Evolutionary conservation across 1,284 basidiomycete species (phyloP).

Genomic region (Cryptococcus neoformans): DNA sequence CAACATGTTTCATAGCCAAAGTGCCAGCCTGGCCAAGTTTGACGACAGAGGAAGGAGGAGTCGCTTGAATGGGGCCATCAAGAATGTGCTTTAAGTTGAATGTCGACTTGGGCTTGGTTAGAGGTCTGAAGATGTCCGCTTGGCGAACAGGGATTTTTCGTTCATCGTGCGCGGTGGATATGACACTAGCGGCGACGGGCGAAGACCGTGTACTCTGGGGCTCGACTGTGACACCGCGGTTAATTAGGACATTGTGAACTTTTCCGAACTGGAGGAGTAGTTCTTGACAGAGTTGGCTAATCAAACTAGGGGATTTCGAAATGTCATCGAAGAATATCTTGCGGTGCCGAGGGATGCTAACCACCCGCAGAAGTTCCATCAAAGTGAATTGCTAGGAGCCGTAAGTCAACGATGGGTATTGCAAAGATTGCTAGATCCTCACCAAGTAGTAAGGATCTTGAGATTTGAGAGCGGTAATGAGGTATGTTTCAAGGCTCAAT

Average conservation of each 20-base stretch:
- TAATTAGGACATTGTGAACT: conserved; percentile 16
- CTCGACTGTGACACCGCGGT: not conserved
- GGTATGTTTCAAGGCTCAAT: conserved; percentile 31
- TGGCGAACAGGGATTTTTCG: conserved; percentile 28
- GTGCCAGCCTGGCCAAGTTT: conserved; percentile 8
- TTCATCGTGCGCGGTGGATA: conserved; percentile 2
- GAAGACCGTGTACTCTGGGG: no score
- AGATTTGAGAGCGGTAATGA: conserved; percentile 34
- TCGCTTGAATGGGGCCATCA: conserved; percentile 30
- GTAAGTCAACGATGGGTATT: not conserved
- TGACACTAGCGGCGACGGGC: no score
- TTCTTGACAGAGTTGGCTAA: conserved; percentile 30
- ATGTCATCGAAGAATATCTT: conserved; percentile 35
- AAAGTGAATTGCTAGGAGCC: conserved; percentile 36
- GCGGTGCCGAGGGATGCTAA: conserved; percentile 22
- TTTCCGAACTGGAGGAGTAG: conserved; percentile 35
- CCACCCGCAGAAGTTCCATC: conserved; percentile 41
- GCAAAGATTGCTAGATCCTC: conserved; percentile 5
- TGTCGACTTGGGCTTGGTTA: conserved; percentile 15
- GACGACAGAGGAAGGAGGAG: conserved; percentile 13
- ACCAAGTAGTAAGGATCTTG: conserved; percentile 34
- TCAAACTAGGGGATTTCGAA: conserved; percentile 23
- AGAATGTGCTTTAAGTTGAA: conserved; percentile 24
- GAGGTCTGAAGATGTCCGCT: conserved; percentile 40
- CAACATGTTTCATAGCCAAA: conserved; percentile 16